These are phyloP conservation scores for Phaseolus coccineus DNA, from an alignment of 331 rosid genomes.

Conservation along the genomic window DNA sequence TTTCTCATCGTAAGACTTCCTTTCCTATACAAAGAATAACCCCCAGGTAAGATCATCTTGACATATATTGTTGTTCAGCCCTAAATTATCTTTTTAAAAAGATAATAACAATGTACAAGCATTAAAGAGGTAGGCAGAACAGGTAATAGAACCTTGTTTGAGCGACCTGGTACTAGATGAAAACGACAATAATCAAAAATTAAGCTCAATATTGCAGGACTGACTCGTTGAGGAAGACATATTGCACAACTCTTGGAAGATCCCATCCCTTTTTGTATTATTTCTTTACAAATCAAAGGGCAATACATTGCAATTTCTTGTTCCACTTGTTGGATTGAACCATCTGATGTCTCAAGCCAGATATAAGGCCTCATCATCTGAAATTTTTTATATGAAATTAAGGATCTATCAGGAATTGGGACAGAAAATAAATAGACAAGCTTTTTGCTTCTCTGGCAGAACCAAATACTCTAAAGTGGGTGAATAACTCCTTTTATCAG, in stretches of 20 bases:
- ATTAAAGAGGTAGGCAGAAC: conserved; percentile 33
- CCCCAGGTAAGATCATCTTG: conserved; percentile 31
- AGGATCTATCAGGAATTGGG: background rate
- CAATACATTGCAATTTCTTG: conserved; percentile 94
- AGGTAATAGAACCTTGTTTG: conserved; percentile 74
- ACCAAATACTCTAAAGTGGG: background rate
- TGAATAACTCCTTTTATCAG: no score
- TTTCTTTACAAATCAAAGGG: conserved; percentile 85
- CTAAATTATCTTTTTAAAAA: conserved; percentile 5
- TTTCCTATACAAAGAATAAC: conserved; percentile 62
- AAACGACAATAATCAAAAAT: conserved; percentile 92
- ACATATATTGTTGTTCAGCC: conserved; percentile 19
- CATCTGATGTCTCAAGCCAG: conserved; percentile 95
- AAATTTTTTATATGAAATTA: conserved; percentile 10
- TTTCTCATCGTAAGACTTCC: conserved; percentile 78
- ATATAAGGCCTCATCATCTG: conserved; percentile 83
- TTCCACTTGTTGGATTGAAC: conserved; percentile 94
- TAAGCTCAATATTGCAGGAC: conserved; percentile 77
- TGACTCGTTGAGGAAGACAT: conserved; percentile 91
- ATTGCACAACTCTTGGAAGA: conserved; percentile 92
- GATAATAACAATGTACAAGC: conserved; percentile 28
- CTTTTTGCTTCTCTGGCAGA: background rate
- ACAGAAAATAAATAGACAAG: background rate
- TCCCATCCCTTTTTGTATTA: conserved; percentile 82
- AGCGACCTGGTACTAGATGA: conserved; percentile 93